Evolutionary conservation across 1,284 basidiomycete species (phyloP), one percentile per base, ranked within the genome.

Genomic region (Cystobasidium slooffiae): DNA sequence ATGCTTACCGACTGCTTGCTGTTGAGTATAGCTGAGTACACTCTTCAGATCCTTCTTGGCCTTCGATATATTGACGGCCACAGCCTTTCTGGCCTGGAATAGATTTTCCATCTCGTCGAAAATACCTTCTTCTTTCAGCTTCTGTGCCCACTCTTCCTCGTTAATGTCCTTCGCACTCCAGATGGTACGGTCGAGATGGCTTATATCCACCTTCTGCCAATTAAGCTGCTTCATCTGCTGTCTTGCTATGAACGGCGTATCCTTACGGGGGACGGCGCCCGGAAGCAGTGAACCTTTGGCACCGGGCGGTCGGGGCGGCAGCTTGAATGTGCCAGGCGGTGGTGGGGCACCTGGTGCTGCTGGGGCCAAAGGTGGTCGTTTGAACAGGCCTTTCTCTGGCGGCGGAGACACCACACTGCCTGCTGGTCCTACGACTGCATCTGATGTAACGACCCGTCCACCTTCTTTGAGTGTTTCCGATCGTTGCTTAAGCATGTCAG

Each of bases 81-180:
- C 93, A 62, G 94, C 86, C 82, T 97, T 94, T 83, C 96, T 95
- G 20, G 95, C 94, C 82, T 96, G 95, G 86, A 99, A 99, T 81
- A 96, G 94, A 80, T 97, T 91, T 83, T 99, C 95, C 91, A 99
- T 98, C 84, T 95, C 91, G 79, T 87, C 87, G 89, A 95, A 98
- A 10, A 99, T 88, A 52, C 95, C 93, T 80, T 93, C 91, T 64
- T 85, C 83, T 80, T 90, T 89, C 72, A 97, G 84, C 82, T 91
- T 91, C 82, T 88, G 86, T 44, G 93, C 83, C 85, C 92, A 91
- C 78, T 91, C 88, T 72, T 87, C 85, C 80, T 94, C 93, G 79
- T 88, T 84, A 6, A 87, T 83, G 77, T 89, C 86, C 65, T 92
- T 90, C 16, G 87, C 86, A 51, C 86, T 89, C 91, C 93, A 97